A percentile compares a stretch with the other conserved stretches of the same genome.
Conservation (phyloP, 139 green algal genomes). For the Spirogloea muscicola region DNA sequence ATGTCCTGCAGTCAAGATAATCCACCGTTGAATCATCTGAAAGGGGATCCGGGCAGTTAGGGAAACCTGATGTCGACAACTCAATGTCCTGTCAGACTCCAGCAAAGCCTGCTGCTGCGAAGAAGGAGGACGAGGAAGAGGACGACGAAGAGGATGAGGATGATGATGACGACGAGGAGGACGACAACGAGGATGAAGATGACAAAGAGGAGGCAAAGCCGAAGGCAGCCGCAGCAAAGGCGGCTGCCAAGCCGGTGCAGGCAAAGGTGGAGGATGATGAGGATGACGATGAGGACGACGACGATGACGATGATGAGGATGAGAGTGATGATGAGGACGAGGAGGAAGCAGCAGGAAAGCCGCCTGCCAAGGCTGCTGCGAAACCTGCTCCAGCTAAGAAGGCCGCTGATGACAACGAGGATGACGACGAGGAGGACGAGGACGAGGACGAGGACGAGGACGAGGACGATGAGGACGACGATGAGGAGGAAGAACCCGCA, state of each 20-base stretch:
- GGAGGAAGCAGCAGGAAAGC: neutral
- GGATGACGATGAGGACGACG: neutral
- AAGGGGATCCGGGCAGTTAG: too few relatives aligned
- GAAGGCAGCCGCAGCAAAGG: neutral
- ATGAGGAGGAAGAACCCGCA: constrained; percentile 14
- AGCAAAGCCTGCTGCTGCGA: too few relatives aligned
- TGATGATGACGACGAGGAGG: neutral
- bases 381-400: neutral
- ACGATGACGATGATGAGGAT: constrained; percentile 28
- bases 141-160: constrained; percentile 16
- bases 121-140: too few relatives aligned
- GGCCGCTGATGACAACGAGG: neutral
- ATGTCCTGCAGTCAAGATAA: too few relatives aligned
- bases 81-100: too few relatives aligned
- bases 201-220: neutral
- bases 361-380: neutral
- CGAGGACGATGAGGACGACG: constrained; percentile 12
- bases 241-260: neutral
- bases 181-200: constrained; percentile 1
- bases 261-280: neutral
- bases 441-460: constrained; percentile 14
- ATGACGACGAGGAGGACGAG: neutral
- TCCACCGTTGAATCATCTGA: too few relatives aligned
- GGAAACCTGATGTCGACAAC: too few relatives aligned
- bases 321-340: constrained; percentile 23